Conservation (phyloP, 208 protist genomes). For the Leishmania tropica region DNA sequence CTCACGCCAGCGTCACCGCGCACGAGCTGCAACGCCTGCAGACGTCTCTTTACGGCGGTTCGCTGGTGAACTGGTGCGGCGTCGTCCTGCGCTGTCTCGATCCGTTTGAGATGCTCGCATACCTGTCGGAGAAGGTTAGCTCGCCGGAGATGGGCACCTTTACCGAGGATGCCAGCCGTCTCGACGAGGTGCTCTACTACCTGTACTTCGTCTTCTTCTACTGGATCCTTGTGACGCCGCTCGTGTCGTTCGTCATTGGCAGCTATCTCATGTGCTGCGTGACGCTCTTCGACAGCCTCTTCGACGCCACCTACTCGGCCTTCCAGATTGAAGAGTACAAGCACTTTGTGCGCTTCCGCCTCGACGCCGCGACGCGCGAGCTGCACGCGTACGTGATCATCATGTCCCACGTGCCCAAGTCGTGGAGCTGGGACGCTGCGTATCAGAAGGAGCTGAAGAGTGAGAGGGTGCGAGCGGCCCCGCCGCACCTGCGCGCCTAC, state of each 20-base stretch:
- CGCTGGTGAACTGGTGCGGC: constrained; percentile 29
- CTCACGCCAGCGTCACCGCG: constrained; percentile 6
- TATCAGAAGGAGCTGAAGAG: constrained; percentile 47
- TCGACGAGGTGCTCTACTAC: constrained; percentile 66
- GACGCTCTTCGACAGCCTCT: constrained; percentile 70
- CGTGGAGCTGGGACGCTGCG: constrained; percentile 54
- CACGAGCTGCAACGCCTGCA: constrained; percentile 22
- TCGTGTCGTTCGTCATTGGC: constrained; percentile 83
- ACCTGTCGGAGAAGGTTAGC: constrained; percentile 56
- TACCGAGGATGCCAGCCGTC: constrained; percentile 37
- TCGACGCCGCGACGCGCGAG: constrained; percentile 57
- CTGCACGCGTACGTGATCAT: constrained; percentile 70
- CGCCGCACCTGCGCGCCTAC: constrained; percentile 61
- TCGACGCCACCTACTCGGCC: constrained; percentile 78
- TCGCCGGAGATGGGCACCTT: constrained; percentile 55
- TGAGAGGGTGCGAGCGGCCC: constrained; percentile 25
- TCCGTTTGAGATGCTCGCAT: constrained; percentile 68
- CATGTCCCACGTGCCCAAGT: constrained; percentile 63
- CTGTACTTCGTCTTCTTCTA: constrained; percentile 79
- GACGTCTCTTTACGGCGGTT: constrained; percentile 32
- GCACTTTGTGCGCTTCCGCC: constrained; percentile 73
- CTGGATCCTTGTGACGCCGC: constrained; percentile 78
- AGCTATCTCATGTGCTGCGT: constrained; percentile 73
- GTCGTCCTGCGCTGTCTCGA: constrained; percentile 56
- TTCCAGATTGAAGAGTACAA: constrained; percentile 92